Evolutionary conservation across 2,329 filamentous ascomycete species (phyloP), one percentile per base, ranked within the genome.

Genomic region (Didymellaceae sp.): DNA sequence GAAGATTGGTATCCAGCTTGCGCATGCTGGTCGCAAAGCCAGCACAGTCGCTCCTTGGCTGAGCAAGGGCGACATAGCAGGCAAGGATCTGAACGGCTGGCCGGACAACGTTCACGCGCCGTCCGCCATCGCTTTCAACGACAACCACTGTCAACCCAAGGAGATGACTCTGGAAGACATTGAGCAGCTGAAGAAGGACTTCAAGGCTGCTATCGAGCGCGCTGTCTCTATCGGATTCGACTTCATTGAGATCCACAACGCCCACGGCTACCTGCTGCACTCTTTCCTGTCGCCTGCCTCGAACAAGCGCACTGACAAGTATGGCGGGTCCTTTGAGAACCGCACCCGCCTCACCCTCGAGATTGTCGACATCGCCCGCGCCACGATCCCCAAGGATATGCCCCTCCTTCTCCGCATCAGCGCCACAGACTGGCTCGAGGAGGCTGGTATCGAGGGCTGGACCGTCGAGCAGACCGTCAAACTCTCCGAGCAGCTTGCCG

Each of bases 1-100:
- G 65, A 85, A 88, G 57, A 85, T 90, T 43, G 90, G 83, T 42
- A 86, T 96, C 54, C 91, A 96, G 76, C 80, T 96, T 4, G 89
- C 78, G 1, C 91, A 96, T 65, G 91, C 90, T 0, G 91, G 91
- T 6, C 73, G 83, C 22, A 86, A 86, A 62, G 82, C 83, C 5
- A 79, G 75, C 55, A 84, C 81, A 2, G 78, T 84, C 3, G 80
- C 83, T 0, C 83, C 83, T 0, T 93, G 88, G 87, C 73, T 90
- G 46, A 77, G 73, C 48, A 66, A 67, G 18, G 81, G 79, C 6
- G 78, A 78, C 32, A 71, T 86, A 18, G 87, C 88, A 0, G 75
- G 75, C 0, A 75, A 79, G 44, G 79, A 79, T 72, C 55, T 79
- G 9, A 80, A 80, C 46, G 84, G 83, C 41, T 80, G 80, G 78